Evolutionary conservation across 1,284 basidiomycete genomes (phyloP).

Genomic region (Puccinia triticina): DNA sequence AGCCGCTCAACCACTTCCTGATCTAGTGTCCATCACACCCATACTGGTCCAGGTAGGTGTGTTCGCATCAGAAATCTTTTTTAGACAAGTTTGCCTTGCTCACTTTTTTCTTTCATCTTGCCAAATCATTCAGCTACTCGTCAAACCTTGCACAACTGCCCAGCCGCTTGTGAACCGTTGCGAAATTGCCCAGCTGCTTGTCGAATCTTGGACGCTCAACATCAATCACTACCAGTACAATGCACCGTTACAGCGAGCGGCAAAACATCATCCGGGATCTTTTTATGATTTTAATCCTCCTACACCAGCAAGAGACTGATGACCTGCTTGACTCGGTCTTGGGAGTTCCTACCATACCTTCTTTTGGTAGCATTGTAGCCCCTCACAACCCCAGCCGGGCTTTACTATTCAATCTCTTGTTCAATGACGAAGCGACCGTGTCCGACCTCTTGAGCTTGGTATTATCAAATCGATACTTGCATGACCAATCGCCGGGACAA

Average conservation of each 20-base stretch:
- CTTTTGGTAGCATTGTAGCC: neutral
- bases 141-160: no score
- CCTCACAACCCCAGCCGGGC: neutral
- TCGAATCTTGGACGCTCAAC: no score
- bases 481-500: neutral
- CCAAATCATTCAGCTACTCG: no score
- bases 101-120: no score
- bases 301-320: neutral
- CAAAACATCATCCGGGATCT: neutral
- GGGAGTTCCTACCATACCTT: neutral
- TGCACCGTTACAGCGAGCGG: neutral
- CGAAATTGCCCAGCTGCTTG: no score
- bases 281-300: neutral
- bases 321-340: neutral
- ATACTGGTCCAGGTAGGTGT: no score
- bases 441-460: neutral
- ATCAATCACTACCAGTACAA: no score
- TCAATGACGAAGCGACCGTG: neutral
- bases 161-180: no score
- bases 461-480: neutral
- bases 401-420: neutral
- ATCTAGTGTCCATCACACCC: no score
- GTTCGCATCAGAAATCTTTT: no score
- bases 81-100: no score
- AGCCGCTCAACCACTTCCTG: no score